These are phyloP conservation scores for Artemisia tridentata DNA, from an alignment of 129 eudicot species.

Conservation along the genomic window DNA sequence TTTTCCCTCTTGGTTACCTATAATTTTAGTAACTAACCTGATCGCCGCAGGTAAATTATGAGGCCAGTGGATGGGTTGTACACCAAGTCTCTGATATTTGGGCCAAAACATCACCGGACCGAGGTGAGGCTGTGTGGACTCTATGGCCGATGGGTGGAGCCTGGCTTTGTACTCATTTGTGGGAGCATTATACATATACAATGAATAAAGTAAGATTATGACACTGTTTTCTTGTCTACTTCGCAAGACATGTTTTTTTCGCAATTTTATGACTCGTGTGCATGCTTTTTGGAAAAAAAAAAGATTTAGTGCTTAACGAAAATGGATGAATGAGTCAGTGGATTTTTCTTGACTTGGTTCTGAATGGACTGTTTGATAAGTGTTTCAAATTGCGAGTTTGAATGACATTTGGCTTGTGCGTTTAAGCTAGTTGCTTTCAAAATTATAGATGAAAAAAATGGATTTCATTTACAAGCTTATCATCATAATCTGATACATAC, in stretches of 20 bases:
- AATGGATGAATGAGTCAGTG: too few relatives aligned
- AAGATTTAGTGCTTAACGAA: too few relatives aligned
- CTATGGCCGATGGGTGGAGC: constrained; percentile 98
- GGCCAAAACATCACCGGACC: constrained; percentile 91
- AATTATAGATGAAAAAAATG: neutral
- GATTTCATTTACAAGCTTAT: too few relatives aligned
- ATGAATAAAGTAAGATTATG: constrained; percentile 62
- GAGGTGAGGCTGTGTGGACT: constrained; percentile 88
- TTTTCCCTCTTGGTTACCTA: neutral
- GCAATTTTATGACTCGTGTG: too few relatives aligned
- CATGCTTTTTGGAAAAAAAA: too few relatives aligned
- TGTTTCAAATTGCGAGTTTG: too few relatives aligned
- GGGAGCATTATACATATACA: constrained; percentile 89
- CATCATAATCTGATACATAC: too few relatives aligned
- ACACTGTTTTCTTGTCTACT: constrained; percentile 3
- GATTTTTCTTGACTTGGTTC: too few relatives aligned
- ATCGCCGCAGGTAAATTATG: constrained; percentile 64
- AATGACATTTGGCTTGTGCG: neutral
- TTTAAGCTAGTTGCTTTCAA: neutral
- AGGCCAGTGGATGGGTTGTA: constrained; percentile 81
- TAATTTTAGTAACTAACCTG: neutral
- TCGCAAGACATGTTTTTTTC: neutral
- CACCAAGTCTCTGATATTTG: constrained; percentile 92
- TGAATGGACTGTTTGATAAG: too few relatives aligned
- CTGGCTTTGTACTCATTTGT: constrained; percentile 96